Percentiles rank a stretch among this genome's conserved stretches.
Conservation (phyloP, 768 basidiomycete genomes). For the Nidularia sp. region DNA sequence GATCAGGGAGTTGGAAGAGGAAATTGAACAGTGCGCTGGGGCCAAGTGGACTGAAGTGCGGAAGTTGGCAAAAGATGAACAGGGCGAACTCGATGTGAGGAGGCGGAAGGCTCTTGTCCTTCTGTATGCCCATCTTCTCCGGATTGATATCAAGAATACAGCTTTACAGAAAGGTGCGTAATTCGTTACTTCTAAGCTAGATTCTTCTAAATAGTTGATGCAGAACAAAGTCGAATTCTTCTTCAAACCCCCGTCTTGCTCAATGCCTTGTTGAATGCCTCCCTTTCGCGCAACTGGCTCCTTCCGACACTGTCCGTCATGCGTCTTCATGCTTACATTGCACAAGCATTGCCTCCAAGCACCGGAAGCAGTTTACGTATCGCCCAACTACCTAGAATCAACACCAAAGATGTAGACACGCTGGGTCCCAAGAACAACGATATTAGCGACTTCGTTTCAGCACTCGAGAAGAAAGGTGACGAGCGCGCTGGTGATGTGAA, state of each 20-base stretch:
- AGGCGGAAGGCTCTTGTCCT: slow-evolving; percentile 62
- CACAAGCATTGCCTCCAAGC: slow-evolving; percentile 72
- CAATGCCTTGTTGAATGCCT: slow-evolving; percentile 77
- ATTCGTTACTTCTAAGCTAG: slow-evolving; percentile 1
- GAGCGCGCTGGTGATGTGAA: slow-evolving; percentile 45
- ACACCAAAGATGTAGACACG: slow-evolving; percentile 40
- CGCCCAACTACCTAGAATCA: slow-evolving; percentile 78
- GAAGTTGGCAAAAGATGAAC: slow-evolving; percentile 31
- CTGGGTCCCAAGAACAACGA: slow-evolving; percentile 31
- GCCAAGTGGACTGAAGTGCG: slow-evolving; percentile 52
- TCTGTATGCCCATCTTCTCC: slow-evolving; percentile 81
- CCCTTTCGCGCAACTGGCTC: slow-evolving; percentile 88
- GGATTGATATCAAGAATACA: slow-evolving; percentile 51
- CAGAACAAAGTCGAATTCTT: slow-evolving; percentile 72
- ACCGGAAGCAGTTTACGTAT: slow-evolving; percentile 44
- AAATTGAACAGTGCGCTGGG: slow-evolving; percentile 44
- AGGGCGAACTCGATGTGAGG: slow-evolving; percentile 29
- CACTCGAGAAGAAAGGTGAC: slow-evolving; percentile 51
- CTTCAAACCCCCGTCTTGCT: slow-evolving; percentile 71
- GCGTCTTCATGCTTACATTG: slow-evolving; percentile 78
- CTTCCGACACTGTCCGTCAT: slow-evolving; percentile 72
- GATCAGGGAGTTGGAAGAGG: slow-evolving; percentile 46
- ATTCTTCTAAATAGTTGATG: not conserved
- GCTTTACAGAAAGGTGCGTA: slow-evolving; percentile 62
- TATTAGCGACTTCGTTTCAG: slow-evolving; percentile 40